phyloP scores from a whole-genome alignment of 1,139 yeast species.

The Suhomyces chickasaworum region DNA sequence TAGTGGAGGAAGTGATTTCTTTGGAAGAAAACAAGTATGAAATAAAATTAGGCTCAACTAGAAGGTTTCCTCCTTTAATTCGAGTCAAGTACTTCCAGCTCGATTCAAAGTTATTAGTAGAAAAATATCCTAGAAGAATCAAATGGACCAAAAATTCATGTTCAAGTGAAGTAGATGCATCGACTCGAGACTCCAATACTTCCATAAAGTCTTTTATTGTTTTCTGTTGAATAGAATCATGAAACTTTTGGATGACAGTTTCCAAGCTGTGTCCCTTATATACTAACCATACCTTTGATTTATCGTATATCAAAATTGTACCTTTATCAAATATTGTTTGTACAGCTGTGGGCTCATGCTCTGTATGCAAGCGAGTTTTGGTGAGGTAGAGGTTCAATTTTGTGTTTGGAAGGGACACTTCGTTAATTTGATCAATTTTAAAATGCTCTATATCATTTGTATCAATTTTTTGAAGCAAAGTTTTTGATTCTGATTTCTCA shows the following conservation, averaged over 20 bases:
- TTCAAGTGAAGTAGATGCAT: conserved; percentile 12
- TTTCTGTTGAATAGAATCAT: background rate
- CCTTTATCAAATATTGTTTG: conserved; percentile 7
- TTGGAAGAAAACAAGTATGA: conserved; percentile 11
- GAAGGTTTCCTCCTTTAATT: conserved; percentile 17
- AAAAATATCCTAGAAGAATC: conserved; percentile 14
- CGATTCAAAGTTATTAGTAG: conserved; percentile 10
- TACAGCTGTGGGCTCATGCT: background rate
- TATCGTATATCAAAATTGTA: conserved; percentile 17
- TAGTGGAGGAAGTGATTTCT: background rate
- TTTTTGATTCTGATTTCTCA: background rate
- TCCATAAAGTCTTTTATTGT: conserved; percentile 4
- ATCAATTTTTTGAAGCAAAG: background rate
- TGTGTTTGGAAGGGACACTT: conserved; percentile 10
- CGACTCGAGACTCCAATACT: conserved; percentile 13
- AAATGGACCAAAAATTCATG: conserved; percentile 18
- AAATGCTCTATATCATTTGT: background rate
- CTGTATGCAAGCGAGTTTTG: conserved; percentile 8
- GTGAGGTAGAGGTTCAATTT: conserved; percentile 9
- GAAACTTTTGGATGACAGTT: conserved; percentile 8
- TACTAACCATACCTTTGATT: conserved; percentile 20
- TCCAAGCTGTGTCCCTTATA: conserved; percentile 15
- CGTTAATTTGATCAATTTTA: conserved; percentile 6
- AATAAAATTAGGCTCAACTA: conserved; percentile 21
- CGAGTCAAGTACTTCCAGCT: conserved; percentile 16